Evolutionary conservation across 495 filamentous ascomycete genomes (phyloP).

Genomic region (Cercophora newfieldiana): DNA sequence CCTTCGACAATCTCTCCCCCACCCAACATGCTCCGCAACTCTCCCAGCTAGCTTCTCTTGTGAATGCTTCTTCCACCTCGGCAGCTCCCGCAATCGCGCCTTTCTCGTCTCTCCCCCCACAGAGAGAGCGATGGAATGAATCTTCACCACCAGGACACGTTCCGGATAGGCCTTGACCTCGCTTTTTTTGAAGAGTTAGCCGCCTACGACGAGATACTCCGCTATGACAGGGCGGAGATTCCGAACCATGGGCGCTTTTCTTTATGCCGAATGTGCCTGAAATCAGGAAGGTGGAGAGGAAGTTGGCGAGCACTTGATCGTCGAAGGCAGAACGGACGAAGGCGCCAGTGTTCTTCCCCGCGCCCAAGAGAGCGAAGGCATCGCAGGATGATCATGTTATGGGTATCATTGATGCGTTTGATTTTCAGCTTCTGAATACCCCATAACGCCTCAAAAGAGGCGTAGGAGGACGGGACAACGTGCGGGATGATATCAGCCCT

Average conservation of each 20-base stretch:
- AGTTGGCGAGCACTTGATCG: neutral
- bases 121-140: neutral
- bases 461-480: neutral
- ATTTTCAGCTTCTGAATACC: neutral
- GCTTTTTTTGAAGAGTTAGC: neutral
- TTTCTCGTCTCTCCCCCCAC: neutral
- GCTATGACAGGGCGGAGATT: neutral
- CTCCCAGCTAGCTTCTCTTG: neutral
- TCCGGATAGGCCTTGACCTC: neutral
- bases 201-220: neutral
- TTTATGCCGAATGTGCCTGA: neutral
- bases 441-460: too few relatives aligned
- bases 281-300: neutral
- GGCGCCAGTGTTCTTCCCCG: neutral
- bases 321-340: neutral
- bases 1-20: neutral
- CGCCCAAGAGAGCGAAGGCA: neutral
- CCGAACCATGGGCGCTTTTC: neutral
- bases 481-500: neutral
- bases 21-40: neutral
- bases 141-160: neutral
- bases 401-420: neutral
- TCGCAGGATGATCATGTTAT: neutral
- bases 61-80: neutral
- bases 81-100: neutral